These are phyloP conservation scores for Rhodotorula babjevae DNA, from an alignment of 768 basidiomycete species.

Conservation along the genomic window DNA sequence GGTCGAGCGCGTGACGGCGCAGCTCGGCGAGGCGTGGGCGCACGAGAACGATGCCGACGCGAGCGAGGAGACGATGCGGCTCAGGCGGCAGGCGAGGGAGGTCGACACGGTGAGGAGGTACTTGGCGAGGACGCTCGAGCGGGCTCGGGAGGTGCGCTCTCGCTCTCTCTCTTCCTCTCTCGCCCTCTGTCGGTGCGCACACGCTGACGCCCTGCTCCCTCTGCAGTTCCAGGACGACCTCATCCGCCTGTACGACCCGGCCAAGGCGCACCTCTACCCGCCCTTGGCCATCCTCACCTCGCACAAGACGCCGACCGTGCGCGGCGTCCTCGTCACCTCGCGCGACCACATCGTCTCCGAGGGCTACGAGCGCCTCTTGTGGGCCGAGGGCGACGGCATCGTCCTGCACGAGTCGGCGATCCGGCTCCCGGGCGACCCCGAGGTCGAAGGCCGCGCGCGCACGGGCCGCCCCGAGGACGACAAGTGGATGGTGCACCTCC, in stretches of 20 bases:
- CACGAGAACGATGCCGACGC: not conserved
- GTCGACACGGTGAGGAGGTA: slow-evolving; percentile 14
- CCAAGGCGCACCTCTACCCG: slow-evolving; percentile 34
- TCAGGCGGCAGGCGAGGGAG: slow-evolving; percentile 4
- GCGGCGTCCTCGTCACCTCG: slow-evolving; percentile 24
- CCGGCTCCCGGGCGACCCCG: slow-evolving; percentile 18
- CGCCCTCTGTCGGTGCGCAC: no score
- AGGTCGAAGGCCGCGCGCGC: not conserved
- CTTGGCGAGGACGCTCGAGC: not conserved
- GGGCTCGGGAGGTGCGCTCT: slow-evolving; percentile 8
- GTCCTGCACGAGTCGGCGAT: slow-evolving; percentile 21
- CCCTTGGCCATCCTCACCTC: slow-evolving; percentile 32
- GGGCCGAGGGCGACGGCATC: slow-evolving; percentile 32
- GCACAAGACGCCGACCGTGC: slow-evolving; percentile 32
- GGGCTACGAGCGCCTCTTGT: slow-evolving; percentile 31
- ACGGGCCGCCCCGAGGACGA: not conserved
- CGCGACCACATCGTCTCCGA: slow-evolving; percentile 20
- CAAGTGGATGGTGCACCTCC: slow-evolving; percentile 8
- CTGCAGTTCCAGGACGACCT: slow-evolving; percentile 28
- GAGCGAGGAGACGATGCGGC: slow-evolving; percentile 1
- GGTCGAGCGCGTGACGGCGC: not conserved
- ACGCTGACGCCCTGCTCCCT: not conserved
- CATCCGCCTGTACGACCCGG: slow-evolving; percentile 24
- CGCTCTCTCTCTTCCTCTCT: not conserved
- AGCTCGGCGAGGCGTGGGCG: not conserved